Percentiles rank a stretch among this genome's conserved stretches.
These are phyloP conservation scores for Fomitopsis betulina DNA, from an alignment of 1,284 basidiomycete species.

Conservation along the genomic window DNA sequence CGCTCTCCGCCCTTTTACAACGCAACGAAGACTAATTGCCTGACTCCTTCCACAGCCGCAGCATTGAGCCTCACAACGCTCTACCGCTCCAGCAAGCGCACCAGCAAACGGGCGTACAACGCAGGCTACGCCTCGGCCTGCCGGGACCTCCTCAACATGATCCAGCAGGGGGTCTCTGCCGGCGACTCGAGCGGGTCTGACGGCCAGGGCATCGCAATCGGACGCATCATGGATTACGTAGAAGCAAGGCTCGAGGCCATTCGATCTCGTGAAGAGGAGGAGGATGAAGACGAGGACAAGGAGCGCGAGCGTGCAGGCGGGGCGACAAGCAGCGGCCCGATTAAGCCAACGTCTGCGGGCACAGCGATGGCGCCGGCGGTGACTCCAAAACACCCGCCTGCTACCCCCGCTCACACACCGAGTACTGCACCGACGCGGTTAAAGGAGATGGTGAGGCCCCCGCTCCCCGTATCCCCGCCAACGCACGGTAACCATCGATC, in stretches of 20 bases:
- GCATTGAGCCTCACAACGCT: constrained; percentile 79
- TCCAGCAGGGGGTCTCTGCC: constrained; percentile 73
- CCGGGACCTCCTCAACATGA: constrained; percentile 71
- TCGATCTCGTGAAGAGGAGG: constrained; percentile 65
- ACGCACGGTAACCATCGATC: neutral
- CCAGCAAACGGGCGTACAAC: constrained; percentile 73
- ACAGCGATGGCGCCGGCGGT: neutral
- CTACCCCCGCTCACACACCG: neutral
- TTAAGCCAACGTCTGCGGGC: neutral
- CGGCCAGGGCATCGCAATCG: constrained; percentile 53
- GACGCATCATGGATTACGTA: constrained; percentile 75
- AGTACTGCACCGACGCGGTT: neutral
- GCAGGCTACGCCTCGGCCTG: constrained; percentile 73
- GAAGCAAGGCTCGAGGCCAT: constrained; percentile 60
- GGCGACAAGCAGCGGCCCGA: constrained; percentile 7
- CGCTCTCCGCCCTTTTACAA: constrained; percentile 3
- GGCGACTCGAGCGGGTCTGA: constrained; percentile 36
- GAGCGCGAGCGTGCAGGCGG: constrained; percentile 7
- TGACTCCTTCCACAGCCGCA: constrained; percentile 44
- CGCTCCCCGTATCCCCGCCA: neutral
- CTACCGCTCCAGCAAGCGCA: constrained; percentile 68
- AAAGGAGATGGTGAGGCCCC: neutral
- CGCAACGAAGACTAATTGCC: neutral
- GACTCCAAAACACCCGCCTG: neutral
- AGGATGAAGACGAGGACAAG: constrained; percentile 69